Conservation (phyloP, 1,139 yeast species). For the Yamadazyma jaroonii region DNA sequence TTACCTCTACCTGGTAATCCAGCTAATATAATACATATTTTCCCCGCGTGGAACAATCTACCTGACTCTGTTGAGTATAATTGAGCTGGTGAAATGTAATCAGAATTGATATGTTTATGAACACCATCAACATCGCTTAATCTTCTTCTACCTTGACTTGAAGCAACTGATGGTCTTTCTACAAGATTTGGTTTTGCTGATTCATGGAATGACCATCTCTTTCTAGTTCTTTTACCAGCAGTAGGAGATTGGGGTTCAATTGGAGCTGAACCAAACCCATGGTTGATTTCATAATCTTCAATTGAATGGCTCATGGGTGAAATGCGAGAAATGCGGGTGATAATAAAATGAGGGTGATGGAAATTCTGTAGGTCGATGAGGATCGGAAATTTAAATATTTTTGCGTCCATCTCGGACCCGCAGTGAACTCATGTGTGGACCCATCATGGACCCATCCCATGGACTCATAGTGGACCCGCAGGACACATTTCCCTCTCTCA, state of each 20-base stretch:
- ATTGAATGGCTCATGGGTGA: constrained; percentile 2
- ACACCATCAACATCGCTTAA: constrained; percentile 53
- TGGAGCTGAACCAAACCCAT: constrained; percentile 42
- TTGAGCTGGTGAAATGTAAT: constrained; percentile 75
- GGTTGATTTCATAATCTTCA: constrained; percentile 30
- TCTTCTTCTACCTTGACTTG: constrained; percentile 32
- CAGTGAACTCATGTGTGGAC: too few relatives aligned
- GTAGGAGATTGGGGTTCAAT: constrained; percentile 12
- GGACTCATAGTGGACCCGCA: too few relatives aligned
- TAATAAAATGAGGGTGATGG: too few relatives aligned
- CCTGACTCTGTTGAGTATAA: constrained; percentile 89
- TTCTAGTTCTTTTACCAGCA: constrained; percentile 28
- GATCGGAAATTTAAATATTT: too few relatives aligned
- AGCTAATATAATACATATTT: constrained; percentile 81
- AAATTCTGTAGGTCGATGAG: too few relatives aligned
- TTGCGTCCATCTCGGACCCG: too few relatives aligned
- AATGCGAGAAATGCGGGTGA: too few relatives aligned
- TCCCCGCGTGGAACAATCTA: constrained; percentile 91
- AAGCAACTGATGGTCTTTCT: constrained; percentile 28
- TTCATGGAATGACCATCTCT: constrained; percentile 46
- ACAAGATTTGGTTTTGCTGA: constrained; percentile 36
- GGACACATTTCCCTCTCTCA: too few relatives aligned
- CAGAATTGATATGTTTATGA: constrained; percentile 50
- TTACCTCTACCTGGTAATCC: constrained; percentile 98
- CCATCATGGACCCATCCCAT: too few relatives aligned